These are phyloP conservation scores for Paramecium octaurelia DNA, from an alignment of 73 alveolate genomes.

Conservation along the genomic window DNA sequence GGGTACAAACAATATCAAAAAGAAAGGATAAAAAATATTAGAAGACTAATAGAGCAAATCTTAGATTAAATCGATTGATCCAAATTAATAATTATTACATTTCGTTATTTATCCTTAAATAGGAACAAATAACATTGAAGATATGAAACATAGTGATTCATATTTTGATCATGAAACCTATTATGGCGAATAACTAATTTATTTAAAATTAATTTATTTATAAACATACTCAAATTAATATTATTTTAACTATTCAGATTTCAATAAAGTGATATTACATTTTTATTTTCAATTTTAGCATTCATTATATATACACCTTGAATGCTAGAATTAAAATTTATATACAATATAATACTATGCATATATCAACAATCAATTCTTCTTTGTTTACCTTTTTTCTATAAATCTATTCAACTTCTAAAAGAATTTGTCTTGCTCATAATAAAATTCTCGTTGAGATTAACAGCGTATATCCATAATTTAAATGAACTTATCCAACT, in stretches of 20 bases:
- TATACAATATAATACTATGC: too few relatives aligned
- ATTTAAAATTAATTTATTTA: neutral
- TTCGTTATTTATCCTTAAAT: neutral
- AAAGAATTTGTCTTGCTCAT: neutral
- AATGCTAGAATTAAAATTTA: too few relatives aligned
- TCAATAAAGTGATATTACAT: neutral
- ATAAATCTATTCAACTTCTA: neutral
- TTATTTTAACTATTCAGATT: neutral
- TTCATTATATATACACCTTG: neutral
- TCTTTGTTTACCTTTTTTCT: neutral
- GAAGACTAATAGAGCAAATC: too few relatives aligned
- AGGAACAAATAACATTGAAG: neutral
- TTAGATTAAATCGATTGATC: too few relatives aligned
- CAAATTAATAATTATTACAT: too few relatives aligned
- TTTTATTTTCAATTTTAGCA: too few relatives aligned
- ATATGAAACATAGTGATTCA: neutral
- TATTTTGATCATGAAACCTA: neutral
- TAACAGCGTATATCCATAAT: neutral
- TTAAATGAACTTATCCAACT: neutral
- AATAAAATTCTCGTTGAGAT: neutral
- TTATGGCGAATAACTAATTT: neutral
- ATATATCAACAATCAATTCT: neutral
- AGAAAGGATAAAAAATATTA: too few relatives aligned
- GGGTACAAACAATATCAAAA: too few relatives aligned
- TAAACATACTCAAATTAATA: neutral